phyloP scores from a whole-genome alignment of 495 filamentous ascomycete species.

The Symbiotaphrina buchneri region DNA sequence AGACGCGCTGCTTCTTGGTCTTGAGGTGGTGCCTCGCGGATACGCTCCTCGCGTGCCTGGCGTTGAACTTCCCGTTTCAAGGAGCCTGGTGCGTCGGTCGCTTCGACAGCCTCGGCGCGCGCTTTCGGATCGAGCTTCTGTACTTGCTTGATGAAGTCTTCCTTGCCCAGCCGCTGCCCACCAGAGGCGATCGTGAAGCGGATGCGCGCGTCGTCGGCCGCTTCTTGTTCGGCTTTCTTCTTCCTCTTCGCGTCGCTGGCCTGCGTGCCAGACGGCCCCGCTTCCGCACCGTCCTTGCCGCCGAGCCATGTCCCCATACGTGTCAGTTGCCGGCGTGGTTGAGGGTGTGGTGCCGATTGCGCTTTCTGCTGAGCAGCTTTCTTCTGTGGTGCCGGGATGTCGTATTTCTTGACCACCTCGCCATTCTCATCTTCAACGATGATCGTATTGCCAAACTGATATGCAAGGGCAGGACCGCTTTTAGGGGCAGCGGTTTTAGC shows the following conservation, averaged over 20 bases:
- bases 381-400: constrained; percentile 33
- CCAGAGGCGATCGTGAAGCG: constrained; percentile 67
- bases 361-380: constrained; percentile 10
- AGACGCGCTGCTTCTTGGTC: not conserved
- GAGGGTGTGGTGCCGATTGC: constrained; percentile 13
- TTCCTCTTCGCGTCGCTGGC: constrained; percentile 11
- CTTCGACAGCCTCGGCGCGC: constrained; percentile 44
- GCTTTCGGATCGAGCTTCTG: constrained; percentile 57
- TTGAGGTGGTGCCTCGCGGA: not conserved
- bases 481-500: constrained; percentile 11
- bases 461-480: constrained; percentile 59
- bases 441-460: constrained; percentile 89
- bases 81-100: constrained; percentile 34
- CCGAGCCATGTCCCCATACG: constrained; percentile 40
- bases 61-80: constrained; percentile 15
- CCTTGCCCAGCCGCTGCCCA: constrained; percentile 68
- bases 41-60: not conserved
- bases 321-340: constrained; percentile 25
- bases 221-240: constrained; percentile 19
- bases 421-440: constrained; percentile 97
- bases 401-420: constrained; percentile 93
- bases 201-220: constrained; percentile 52
- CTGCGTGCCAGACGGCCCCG: constrained; percentile 15
- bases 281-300: constrained; percentile 6
- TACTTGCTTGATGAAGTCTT: constrained; percentile 75